Evolutionary conservation across 1,284 basidiomycete species (phyloP).

Genomic region (Vanrija humicola): DNA sequence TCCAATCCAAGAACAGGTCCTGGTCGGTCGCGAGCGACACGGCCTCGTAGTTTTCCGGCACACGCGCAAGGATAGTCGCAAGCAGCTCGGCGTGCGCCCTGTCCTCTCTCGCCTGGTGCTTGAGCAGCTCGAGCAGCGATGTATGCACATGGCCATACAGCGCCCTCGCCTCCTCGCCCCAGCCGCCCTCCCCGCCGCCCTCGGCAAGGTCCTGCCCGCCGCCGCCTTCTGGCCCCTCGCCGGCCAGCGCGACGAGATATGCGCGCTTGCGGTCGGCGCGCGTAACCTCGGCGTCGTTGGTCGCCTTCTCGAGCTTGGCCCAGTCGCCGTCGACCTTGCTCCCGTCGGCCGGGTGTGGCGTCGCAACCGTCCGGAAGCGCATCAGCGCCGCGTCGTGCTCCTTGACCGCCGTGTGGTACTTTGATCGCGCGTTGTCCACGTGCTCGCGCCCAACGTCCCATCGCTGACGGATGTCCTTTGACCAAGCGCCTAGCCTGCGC

Average conservation of each 20-base stretch:
- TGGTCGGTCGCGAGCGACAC: slow-evolving; percentile 17
- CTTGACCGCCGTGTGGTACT: slow-evolving; percentile 13
- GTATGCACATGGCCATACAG: slow-evolving; percentile 18
- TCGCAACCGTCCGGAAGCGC: slow-evolving; percentile 8
- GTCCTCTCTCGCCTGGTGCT: slow-evolving; percentile 22
- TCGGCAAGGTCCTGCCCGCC: slow-evolving; percentile 12
- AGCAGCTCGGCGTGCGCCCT: slow-evolving; percentile 11
- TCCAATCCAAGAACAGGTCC: slow-evolving; percentile 31
- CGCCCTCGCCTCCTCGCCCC: slow-evolving; percentile 22
- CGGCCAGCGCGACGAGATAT: slow-evolving; percentile 18
- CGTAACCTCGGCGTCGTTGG: slow-evolving; percentile 9
- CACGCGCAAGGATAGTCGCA: slow-evolving; percentile 11
- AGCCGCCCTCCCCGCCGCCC: slow-evolving; percentile 16
- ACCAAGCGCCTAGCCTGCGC: slow-evolving; percentile 11
- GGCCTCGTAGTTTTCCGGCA: slow-evolving; percentile 5
- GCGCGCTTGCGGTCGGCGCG: slow-evolving; percentile 17
- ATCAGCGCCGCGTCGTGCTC: slow-evolving; percentile 9
- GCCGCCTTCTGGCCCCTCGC: slow-evolving; percentile 18
- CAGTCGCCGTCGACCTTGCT: slow-evolving; percentile 5
- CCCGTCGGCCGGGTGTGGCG: background rate
- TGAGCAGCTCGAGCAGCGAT: slow-evolving; percentile 14
- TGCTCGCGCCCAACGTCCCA: slow-evolving; percentile 15
- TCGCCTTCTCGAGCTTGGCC: slow-evolving; percentile 12
- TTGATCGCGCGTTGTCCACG: slow-evolving; percentile 15
- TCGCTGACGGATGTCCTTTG: slow-evolving; percentile 16